A percentile compares a stretch with the other conserved stretches of the same genome.
phyloP scores from a whole-genome alignment of 225 moss, liverwort and hornwort species.

The Pseudisothecium myosuroides region DNA sequence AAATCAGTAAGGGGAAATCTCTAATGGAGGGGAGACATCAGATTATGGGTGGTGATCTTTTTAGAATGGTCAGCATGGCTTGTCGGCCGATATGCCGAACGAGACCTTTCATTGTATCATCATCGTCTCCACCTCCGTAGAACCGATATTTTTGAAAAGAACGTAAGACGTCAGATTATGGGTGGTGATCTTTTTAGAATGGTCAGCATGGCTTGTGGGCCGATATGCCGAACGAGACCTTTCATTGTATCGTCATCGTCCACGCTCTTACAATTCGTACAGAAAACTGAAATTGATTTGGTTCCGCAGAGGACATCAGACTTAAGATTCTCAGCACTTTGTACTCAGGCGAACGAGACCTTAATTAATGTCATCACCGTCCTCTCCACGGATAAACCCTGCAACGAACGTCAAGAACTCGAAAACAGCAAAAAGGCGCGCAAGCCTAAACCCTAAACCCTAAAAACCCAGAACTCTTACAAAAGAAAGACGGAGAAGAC shows the following conservation, averaged over 20 bases:
- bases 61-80: slow-evolving; percentile 41
- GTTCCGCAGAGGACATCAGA: slow-evolving; percentile 1
- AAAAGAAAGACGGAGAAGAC: too few species aligned
- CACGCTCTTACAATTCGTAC: neutral
- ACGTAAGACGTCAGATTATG: neutral
- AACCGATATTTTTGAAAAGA: neutral
- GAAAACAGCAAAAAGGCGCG: neutral
- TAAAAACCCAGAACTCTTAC: too few species aligned
- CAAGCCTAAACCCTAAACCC: neutral
- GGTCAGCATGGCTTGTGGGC: slow-evolving; percentile 33
- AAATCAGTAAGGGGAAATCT: too few species aligned
- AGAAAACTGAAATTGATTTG: neutral
- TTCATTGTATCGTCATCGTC: slow-evolving; percentile 10
- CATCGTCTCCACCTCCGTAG: neutral
- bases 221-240: slow-evolving; percentile 45
- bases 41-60: slow-evolving; percentile 39
- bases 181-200: slow-evolving; percentile 24
- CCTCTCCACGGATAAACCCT: neutral
- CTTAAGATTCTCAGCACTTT: slow-evolving; percentile 28
- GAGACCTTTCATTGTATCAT: slow-evolving; percentile 31
- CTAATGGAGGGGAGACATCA: neutral
- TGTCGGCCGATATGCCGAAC: slow-evolving; percentile 38
- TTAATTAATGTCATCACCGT: slow-evolving; percentile 24
- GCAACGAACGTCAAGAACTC: neutral
- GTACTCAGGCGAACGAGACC: slow-evolving; percentile 47